These are phyloP conservation scores for Cercospora sp. DNA, from an alignment of 2,329 filamentous ascomycete species.

Conservation along the genomic window DNA sequence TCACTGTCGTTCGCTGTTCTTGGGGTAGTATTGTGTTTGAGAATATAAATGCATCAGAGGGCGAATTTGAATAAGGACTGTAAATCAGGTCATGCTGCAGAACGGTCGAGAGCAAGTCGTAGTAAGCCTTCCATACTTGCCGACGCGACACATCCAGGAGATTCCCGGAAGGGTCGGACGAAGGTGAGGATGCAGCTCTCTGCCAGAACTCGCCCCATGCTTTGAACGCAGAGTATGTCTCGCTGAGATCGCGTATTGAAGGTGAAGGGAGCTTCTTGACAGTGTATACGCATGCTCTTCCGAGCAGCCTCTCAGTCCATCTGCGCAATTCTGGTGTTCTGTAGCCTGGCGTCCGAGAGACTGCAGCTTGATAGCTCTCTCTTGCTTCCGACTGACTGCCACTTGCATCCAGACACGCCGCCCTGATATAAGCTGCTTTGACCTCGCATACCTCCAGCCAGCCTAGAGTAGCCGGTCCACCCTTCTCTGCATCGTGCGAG, in stretches of 20 bases:
- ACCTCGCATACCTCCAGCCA: constrained; percentile 77
- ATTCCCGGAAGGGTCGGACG: constrained; percentile 39
- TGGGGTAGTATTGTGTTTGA: constrained; percentile 33
- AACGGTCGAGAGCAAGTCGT: constrained; percentile 73
- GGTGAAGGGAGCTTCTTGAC: constrained; percentile 30
- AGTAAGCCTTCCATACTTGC: constrained; percentile 82
- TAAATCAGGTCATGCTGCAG: constrained; percentile 67
- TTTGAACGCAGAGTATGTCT: constrained; percentile 47
- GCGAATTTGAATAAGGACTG: constrained; percentile 29
- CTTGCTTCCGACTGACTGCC: constrained; percentile 30
- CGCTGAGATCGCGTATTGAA: constrained; percentile 27
- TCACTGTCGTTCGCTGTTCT: constrained; percentile 33
- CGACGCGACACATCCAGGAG: constrained; percentile 52
- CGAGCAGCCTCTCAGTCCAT: constrained; percentile 40
- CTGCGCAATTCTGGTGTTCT: constrained; percentile 35
- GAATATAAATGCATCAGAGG: constrained; percentile 44
- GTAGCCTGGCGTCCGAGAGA: constrained; percentile 32
- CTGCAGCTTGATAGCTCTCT: constrained; percentile 28
- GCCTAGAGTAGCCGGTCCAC: constrained; percentile 42
- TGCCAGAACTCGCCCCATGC: constrained; percentile 71
- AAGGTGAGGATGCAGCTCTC: constrained; percentile 23
- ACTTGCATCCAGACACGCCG: constrained; percentile 33
- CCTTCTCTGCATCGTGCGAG: neutral
- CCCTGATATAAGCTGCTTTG: constrained; percentile 36
- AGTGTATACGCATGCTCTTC: constrained; percentile 34